These are phyloP conservation scores for Helianthus annuus DNA, from an alignment of 129 eudicot species.

Conservation along the genomic window HanXRQr2.0-SUNRISE NC_035440.2:81442043-81442542, in stretches of 20 bases:
- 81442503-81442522: too few relatives aligned
- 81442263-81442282: slow-evolving; percentile 9
- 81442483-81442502: too few relatives aligned
- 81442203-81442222: slow-evolving; percentile 65
- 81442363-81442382: slow-evolving; percentile 17
- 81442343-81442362: slow-evolving; percentile 27
- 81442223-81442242: slow-evolving; percentile 21
- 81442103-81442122: slow-evolving; percentile 40
- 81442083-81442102: background rate
- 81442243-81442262: slow-evolving; percentile 31
- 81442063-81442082: background rate
- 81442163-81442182: slow-evolving; percentile 72
- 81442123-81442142: slow-evolving; percentile 70
- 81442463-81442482: background rate
- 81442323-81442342: slow-evolving; percentile 20
- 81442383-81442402: slow-evolving; percentile 3
- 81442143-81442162: slow-evolving; percentile 77
- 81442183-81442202: slow-evolving; percentile 72
- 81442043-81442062: background rate
- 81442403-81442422: slow-evolving; percentile 12
- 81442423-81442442: background rate
- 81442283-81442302: slow-evolving; percentile 28
- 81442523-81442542: too few relatives aligned
- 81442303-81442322: slow-evolving; percentile 31
- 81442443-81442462: background rate